These are phyloP conservation scores for Thermoascus crustaceus DNA, from an alignment of 2,329 filamentous ascomycete species.

Conservation along the genomic window DNA sequence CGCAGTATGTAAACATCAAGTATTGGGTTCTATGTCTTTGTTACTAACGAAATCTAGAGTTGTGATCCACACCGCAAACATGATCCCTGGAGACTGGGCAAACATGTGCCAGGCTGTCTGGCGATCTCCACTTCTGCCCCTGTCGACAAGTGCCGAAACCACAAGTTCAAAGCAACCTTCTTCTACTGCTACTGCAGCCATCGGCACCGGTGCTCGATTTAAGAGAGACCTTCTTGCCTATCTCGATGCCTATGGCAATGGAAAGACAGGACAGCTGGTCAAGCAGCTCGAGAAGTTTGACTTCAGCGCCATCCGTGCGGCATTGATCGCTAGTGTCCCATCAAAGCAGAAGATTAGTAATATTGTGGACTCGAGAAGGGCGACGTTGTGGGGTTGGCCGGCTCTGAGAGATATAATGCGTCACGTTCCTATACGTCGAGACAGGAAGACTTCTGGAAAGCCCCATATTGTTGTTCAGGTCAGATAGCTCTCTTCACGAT, in stretches of 20 bases:
- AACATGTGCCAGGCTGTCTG: constrained; percentile 84
- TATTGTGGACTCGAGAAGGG: constrained; percentile 33
- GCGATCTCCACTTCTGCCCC: constrained; percentile 63
- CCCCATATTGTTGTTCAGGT: constrained; percentile 34
- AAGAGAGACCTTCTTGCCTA: constrained; percentile 69
- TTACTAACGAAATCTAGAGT: constrained; percentile 36
- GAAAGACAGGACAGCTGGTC: constrained; percentile 47
- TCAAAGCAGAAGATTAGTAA: constrained; percentile 50
- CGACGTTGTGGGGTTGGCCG: constrained; percentile 68
- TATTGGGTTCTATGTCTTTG: not conserved
- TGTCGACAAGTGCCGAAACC: constrained; percentile 17
- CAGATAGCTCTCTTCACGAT: constrained; percentile 6
- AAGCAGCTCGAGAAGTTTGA: constrained; percentile 55
- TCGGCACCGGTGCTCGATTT: constrained; percentile 62
- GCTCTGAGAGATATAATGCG: constrained; percentile 55
- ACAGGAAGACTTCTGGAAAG: constrained; percentile 7
- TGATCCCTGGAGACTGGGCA: constrained; percentile 79
- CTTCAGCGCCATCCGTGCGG: constrained; percentile 60
- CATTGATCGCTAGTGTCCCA: constrained; percentile 71
- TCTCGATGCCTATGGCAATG: constrained; percentile 58
- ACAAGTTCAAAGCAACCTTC: constrained; percentile 1
- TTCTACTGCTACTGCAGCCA: constrained; percentile 13
- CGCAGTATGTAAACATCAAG: constrained; percentile 42
- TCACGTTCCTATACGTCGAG: constrained; percentile 40
- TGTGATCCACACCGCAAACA: constrained; percentile 82